These are phyloP conservation scores for Rickenella mellea DNA, from an alignment of 768 basidiomycete genomes.

Conservation along the genomic window DNA sequence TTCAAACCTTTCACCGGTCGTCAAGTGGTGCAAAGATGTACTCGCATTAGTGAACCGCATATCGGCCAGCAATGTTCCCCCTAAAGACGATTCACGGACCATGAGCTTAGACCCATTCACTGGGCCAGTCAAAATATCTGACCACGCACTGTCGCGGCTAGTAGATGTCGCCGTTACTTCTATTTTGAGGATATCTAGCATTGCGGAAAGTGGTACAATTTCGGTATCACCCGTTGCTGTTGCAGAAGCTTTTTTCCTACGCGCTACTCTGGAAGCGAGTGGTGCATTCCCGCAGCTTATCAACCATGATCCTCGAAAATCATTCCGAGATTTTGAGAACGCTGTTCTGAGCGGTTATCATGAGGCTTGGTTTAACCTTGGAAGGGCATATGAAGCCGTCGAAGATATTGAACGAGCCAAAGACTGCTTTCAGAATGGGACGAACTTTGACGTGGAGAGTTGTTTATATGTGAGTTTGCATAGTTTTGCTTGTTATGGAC, in stretches of 20 bases:
- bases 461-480: constrained; percentile 64
- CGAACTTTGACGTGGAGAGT: constrained; percentile 62
- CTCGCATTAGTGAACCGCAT: constrained; percentile 66
- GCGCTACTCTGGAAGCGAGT: constrained; percentile 60
- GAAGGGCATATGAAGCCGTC: constrained; percentile 85
- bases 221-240: constrained; percentile 35
- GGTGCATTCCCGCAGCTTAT: constrained; percentile 63
- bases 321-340: constrained; percentile 85
- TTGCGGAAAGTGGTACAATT: constrained; percentile 14
- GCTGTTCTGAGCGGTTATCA: constrained; percentile 71
- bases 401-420: constrained; percentile 63
- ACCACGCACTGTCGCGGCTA: constrained; percentile 51
- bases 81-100: constrained; percentile 27
- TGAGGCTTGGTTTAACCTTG: constrained; percentile 87
- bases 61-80: constrained; percentile 19
- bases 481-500: constrained; percentile 1
- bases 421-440: constrained; percentile 83
- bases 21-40: constrained; percentile 80
- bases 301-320: constrained; percentile 58
- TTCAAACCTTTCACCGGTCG: constrained; percentile 48
- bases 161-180: constrained; percentile 56
- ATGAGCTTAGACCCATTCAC: constrained; percentile 22
- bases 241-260: constrained; percentile 69
- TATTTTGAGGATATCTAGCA: constrained; percentile 47
- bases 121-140: constrained; percentile 46